phyloP scores from a whole-genome alignment of 805 yeast species.

The Yarrowia sp. region DNA sequence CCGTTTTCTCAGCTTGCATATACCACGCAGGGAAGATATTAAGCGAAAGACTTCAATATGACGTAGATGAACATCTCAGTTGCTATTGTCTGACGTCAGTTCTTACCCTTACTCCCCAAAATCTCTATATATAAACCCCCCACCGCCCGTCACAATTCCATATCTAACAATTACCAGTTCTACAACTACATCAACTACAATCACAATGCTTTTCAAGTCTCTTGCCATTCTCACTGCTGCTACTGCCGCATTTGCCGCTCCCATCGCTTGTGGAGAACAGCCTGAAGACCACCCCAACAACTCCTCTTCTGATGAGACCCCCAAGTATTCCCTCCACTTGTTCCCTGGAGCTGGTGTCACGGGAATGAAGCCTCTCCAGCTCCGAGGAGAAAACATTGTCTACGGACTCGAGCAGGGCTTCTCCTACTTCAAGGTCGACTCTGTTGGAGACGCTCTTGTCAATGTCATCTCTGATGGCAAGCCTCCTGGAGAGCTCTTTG shows the following conservation, averaged over 20 bases:
- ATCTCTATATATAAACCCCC: conserved; percentile 13
- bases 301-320: background rate
- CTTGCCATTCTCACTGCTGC: background rate
- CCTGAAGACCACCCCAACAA: background rate
- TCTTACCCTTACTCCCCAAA: too few relatives aligned
- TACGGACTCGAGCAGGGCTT: conserved; percentile 1
- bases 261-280: conserved; percentile 3
- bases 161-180: background rate
- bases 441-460: background rate
- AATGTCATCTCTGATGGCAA: background rate
- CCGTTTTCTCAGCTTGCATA: background rate
- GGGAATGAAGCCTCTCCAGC: conserved; percentile 7
- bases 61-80: background rate
- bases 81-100: background rate
- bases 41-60: background rate
- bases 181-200: background rate
- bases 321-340: conserved; percentile 1
- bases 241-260: background rate
- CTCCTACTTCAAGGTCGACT: background rate
- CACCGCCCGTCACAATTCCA: background rate
- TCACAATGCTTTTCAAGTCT: conserved; percentile 3
- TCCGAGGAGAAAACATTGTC: background rate
- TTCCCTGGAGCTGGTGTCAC: background rate
- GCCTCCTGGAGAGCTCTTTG: background rate
- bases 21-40: background rate